Evolutionary conservation across 768 basidiomycete species (phyloP).

Genomic region (Cyclocybe aegerita): DNA sequence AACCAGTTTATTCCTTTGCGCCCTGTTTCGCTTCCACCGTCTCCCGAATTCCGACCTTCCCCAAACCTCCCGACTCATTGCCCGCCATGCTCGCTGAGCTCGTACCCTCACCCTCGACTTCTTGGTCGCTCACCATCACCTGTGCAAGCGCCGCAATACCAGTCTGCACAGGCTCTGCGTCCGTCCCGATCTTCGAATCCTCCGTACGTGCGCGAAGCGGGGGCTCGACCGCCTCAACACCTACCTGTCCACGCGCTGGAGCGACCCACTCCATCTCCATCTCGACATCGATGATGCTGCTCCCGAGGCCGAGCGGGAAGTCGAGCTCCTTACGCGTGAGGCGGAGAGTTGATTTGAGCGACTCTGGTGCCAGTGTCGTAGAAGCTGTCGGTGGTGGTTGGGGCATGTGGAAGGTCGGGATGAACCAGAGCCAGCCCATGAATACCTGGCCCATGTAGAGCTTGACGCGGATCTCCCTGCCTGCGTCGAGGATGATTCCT

Average conservation of each 20-base stretch:
- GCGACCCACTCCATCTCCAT: constrained; percentile 56
- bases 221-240: constrained; percentile 12
- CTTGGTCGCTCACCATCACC: too few species aligned
- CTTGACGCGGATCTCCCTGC: constrained; percentile 69
- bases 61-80: too few species aligned
- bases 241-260: not conserved
- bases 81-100: too few species aligned
- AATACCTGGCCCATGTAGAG: constrained; percentile 76
- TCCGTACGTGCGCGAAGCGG: constrained; percentile 18
- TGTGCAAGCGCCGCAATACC: constrained; percentile 6
- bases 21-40: too few species aligned
- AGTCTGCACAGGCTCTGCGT: constrained; percentile 19
- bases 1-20: too few species aligned
- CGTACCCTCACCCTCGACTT: too few species aligned
- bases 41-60: too few species aligned
- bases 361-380: not conserved
- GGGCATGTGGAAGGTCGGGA: constrained; percentile 80
- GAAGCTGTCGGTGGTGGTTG: constrained; percentile 37
- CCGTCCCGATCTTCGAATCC: constrained; percentile 8
- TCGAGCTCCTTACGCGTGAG: constrained; percentile 68
- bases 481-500: constrained; percentile 64
- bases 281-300: constrained; percentile 62
- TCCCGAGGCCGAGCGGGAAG: constrained; percentile 75
- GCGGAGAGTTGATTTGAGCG: constrained; percentile 34
- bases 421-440: constrained; percentile 86